phyloP scores from a whole-genome alignment of 495 filamentous ascomycete genomes.

The Penicillium egyptiacum region DNA sequence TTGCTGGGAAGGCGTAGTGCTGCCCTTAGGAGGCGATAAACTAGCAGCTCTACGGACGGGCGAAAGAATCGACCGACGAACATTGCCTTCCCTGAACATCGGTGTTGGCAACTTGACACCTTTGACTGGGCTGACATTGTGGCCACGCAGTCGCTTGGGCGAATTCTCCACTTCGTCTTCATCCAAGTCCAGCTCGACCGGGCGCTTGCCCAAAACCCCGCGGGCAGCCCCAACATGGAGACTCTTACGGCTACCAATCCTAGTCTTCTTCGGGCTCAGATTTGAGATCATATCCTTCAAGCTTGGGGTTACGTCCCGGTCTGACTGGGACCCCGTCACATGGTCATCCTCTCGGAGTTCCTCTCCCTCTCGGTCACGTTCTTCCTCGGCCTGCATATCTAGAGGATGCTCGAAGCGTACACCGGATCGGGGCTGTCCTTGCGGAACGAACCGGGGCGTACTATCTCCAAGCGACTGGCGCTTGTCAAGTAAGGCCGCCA shows the following conservation, averaged over 20 bases:
- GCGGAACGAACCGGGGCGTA: conserved; percentile 60
- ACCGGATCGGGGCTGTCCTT: conserved; percentile 40
- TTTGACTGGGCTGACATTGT: conserved; percentile 75
- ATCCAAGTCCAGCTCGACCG: conserved; percentile 67
- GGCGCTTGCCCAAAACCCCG: conserved; percentile 73
- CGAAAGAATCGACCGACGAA: conserved; percentile 57
- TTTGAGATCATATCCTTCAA: conserved; percentile 76
- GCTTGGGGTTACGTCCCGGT: conserved; percentile 60
- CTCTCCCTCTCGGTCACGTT: conserved; percentile 65
- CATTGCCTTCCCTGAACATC: conserved; percentile 61
- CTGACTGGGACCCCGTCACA: conserved; percentile 50
- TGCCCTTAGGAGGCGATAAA: conserved; percentile 37
- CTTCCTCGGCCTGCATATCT: conserved; percentile 65
- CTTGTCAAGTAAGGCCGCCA: conserved; percentile 71
- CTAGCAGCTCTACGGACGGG: conserved; percentile 36
- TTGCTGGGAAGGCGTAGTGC: conserved; percentile 38
- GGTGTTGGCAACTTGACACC: conserved; percentile 66
- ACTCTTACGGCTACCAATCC: conserved; percentile 68
- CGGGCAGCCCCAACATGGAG: conserved; percentile 72
- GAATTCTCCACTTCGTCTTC: conserved; percentile 62
- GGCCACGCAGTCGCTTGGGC: conserved; percentile 68
- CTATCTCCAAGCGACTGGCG: conserved; percentile 69
- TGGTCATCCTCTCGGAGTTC: conserved; percentile 61
- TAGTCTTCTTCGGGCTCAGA: conserved; percentile 73
- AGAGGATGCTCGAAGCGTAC: conserved; percentile 69